Base-by-base conservation (phyloP, 305 asterid genomes). In the Fraxinus albicans region DNA sequence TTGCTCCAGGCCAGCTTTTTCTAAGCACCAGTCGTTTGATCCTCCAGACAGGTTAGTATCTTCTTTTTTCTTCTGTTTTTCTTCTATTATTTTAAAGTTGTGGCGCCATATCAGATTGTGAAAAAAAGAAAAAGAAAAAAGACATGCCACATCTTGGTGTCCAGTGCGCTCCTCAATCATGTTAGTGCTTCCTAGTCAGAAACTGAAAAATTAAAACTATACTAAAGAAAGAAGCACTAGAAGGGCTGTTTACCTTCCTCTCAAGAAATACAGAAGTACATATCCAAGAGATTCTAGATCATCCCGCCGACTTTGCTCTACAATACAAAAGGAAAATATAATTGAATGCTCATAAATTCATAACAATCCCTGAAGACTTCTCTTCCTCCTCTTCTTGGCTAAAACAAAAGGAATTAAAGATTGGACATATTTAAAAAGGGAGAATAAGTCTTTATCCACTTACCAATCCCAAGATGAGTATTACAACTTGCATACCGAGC, bases 401-500 rank as follows among this genome's bases (percentile, higher is more conserved):
- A 60, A 34, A 79, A 80, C 15, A 73, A 72, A 69, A 81, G 34
- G 29, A 78, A 73, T 31, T 72, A 72, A 78, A 50, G 73, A 65
- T 25, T 65, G 34, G 6, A 23, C n/a, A 23, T 65, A 17, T 65
- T 65, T 25, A 65, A 65, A 27, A 65, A 65, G 73, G 73, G 73
- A 65, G 1, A 65, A 23, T 25, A 80, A 77, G 53, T 55, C 10
- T 74, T 53, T 55, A 63, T 77, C 65, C 40, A 69, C 88, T 85
- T 86, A 95, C 99, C 99, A 74, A 94, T 93, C 88, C 99, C 99
- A 42, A 95, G 98, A 93, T 95, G 99, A 83, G 99, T 95, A 85
- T 95, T 95, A 87, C 99, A 95, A 86, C 99, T 95, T 81, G 99
- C 99, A 91, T 95, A 95, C 67, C 99, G 97, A 29, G 99, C 99